Base-by-base conservation (phyloP, 2,329 filamentous ascomycete species). In the Diaporthe aspalathi region DNA sequence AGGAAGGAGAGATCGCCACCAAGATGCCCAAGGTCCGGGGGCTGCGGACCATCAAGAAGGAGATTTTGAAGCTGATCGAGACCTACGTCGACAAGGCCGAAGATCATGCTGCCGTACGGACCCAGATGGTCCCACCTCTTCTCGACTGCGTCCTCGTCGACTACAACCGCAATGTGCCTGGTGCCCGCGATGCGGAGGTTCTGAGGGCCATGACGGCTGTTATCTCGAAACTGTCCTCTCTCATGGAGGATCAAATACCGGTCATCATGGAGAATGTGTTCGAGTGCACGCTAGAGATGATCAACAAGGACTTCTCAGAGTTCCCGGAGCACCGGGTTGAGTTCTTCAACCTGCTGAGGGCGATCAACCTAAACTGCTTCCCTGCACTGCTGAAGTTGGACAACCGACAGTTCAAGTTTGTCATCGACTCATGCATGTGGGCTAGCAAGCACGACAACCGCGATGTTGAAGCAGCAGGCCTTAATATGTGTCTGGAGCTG, bases 381-480 rank as follows among this genome's bases (percentile, higher is more conserved):
- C 94, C 94, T 60, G 90, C 96, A 1, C 88, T 99, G 27, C 88
- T 99, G 75, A 97, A 97, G 83, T 90, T 99, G 43, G 95, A 99
- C 80, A 95, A 94, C 78, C 91, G 94, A 72, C 96, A 98, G 80
- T 99, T 99, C 90, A 99, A 99, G 84, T 97, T 98, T 79, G 95
- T 99, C 77, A 98, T 99, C 76, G 96, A 99, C 82, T 97, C 95
- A 45, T 99, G 97, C 87, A 94, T 98, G 88, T 99, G 96, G 97
- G 96, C 97, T n/a, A 98, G 95, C 86, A 99, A 99, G 86, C 96
- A 99, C 83, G 96, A 99, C 84, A 99, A 99, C 84, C 93, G 96
- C 73, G 94, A 98, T 79, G 96, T 99, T 38, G 96, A 99, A 83
- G 94, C 93, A 76, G 97, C 96, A 49, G 96, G 96, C 73, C 90